These are phyloP conservation scores for Tilletiopsis washingtonensis DNA, from an alignment of 1,284 basidiomycete genomes.

Conservation along the genomic window DNA sequence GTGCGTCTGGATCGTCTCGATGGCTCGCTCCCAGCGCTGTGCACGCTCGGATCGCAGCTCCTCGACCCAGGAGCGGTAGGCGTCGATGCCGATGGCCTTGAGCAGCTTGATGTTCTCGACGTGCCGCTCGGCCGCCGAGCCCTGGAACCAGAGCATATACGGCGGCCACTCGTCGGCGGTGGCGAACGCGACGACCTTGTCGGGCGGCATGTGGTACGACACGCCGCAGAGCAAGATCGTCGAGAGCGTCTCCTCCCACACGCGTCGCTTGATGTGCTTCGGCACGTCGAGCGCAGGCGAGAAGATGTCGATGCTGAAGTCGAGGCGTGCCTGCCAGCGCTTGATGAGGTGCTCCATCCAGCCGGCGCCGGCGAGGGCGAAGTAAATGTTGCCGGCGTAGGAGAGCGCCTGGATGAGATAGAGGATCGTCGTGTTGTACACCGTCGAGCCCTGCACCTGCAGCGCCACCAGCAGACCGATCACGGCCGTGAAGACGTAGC, in stretches of 20 bases:
- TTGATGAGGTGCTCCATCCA: constrained; percentile 29
- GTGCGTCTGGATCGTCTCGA: constrained; percentile 21
- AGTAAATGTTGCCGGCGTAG: constrained; percentile 36
- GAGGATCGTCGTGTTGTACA: constrained; percentile 35
- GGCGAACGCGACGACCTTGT: constrained; percentile 59
- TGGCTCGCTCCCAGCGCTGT: constrained; percentile 13
- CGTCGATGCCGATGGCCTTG: constrained; percentile 24
- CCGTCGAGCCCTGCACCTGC: constrained; percentile 24
- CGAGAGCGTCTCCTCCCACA: constrained; percentile 74
- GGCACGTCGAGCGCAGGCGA: constrained; percentile 66
- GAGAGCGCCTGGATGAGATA: constrained; percentile 24
- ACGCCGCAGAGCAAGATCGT: constrained; percentile 60
- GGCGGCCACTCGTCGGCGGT: constrained; percentile 62
- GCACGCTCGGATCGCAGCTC: constrained; percentile 13
- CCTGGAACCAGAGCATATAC: constrained; percentile 63
- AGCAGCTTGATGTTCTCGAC: constrained; percentile 70
- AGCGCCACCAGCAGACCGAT: constrained; percentile 55
- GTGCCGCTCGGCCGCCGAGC: constrained; percentile 64
- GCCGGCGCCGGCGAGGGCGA: constrained; percentile 23
- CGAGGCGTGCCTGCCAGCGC: constrained; percentile 60
- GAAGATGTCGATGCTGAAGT: constrained; percentile 73
- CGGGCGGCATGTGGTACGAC: constrained; percentile 58
- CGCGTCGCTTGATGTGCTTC: constrained; percentile 61
- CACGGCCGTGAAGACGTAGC: constrained; percentile 61
- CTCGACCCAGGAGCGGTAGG: constrained; percentile 16